phyloP scores from a whole-genome alignment of 139 green algal genomes.

The Choricystis sp. region DNA sequence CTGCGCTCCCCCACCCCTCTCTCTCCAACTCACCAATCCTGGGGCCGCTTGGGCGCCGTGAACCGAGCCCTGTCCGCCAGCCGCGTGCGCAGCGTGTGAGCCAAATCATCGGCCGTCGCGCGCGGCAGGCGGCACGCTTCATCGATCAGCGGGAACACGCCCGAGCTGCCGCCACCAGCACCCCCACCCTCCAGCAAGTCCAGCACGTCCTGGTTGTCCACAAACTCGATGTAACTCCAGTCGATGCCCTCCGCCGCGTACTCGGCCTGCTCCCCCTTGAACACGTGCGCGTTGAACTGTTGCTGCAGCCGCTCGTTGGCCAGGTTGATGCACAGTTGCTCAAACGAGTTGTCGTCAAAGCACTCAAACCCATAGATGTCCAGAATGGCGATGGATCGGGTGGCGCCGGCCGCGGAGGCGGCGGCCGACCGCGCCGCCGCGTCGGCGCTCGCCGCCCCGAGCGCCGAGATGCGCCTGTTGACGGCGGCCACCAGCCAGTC shows the following conservation, averaged over 20 bases:
- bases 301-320: conserved; percentile 96
- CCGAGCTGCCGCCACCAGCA: conserved; percentile 20
- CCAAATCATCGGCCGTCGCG: conserved; percentile 51
- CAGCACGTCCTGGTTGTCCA: conserved; percentile 94
- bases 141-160: conserved; percentile 86
- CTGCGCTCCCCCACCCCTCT: too few relatives aligned
- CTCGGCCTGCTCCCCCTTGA: conserved; percentile 54
- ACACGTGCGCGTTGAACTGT: conserved; percentile 91
- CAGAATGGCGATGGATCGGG: conserved; percentile 43
- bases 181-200: conserved; percentile 65
- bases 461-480: conserved; percentile 39
- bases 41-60: conserved; percentile 37
- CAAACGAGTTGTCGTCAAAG: conserved; percentile 68
- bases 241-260: conserved; percentile 89
- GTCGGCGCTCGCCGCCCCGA: conserved; percentile 6
- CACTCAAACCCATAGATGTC: conserved; percentile 93
- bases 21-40: too few relatives aligned
- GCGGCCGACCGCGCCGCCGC: conserved; percentile 28
- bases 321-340: conserved; percentile 99
- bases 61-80: conserved; percentile 34
- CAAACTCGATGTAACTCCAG: conserved; percentile 95
- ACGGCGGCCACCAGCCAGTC: conserved; percentile 69
- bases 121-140: conserved; percentile 68
- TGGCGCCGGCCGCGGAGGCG: conserved; percentile 11
- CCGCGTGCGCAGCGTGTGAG: conserved; percentile 29